Evolutionary conservation across 202 grass and related monocot species (phyloP).

Genomic region (Bolboschoenoplectus hybrid): DNA sequence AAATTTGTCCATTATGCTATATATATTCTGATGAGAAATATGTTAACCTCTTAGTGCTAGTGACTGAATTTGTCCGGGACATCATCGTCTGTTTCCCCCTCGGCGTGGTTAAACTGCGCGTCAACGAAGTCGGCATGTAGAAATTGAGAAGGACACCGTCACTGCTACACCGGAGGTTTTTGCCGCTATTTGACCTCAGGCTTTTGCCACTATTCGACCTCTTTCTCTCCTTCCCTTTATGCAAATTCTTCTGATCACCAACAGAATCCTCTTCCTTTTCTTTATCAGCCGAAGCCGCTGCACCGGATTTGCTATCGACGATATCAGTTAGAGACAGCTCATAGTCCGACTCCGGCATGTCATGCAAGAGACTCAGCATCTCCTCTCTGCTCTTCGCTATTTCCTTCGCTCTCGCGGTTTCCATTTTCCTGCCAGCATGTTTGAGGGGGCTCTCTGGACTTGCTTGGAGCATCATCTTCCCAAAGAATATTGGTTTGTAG

Average conservation of each 20-base stretch:
- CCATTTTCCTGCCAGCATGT: slow-evolving; percentile 6
- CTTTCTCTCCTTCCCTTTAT: slow-evolving; percentile 35
- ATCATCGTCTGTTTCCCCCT: slow-evolving; percentile 38
- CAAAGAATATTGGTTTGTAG: neutral
- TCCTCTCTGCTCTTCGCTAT: slow-evolving; percentile 69
- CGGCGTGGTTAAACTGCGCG: slow-evolving; percentile 76
- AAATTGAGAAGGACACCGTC: slow-evolving; percentile 92
- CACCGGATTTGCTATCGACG: slow-evolving; percentile 50
- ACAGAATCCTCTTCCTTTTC: slow-evolving; percentile 41
- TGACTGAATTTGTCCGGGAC: slow-evolving; percentile 28
- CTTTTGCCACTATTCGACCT: slow-evolving; percentile 47
- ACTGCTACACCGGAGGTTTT: slow-evolving; percentile 70
- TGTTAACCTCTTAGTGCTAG: slow-evolving; percentile 59
- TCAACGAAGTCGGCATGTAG: slow-evolving; percentile 73
- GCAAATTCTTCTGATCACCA: slow-evolving; percentile 35
- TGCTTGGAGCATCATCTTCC: slow-evolving; percentile 17
- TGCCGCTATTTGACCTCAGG: slow-evolving; percentile 52
- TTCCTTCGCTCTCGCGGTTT: slow-evolving; percentile 48
- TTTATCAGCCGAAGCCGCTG: neutral
- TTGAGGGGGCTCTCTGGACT: neutral
- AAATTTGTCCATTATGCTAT: neutral
- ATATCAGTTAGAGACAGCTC: slow-evolving; percentile 92
- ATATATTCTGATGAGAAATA: neutral
- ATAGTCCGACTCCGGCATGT: slow-evolving; percentile 68
- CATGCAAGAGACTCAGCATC: slow-evolving; percentile 70